Base-by-base conservation (phyloP, 441 rosid genomes). In the Pelargonium myrrhifolium region DNA sequence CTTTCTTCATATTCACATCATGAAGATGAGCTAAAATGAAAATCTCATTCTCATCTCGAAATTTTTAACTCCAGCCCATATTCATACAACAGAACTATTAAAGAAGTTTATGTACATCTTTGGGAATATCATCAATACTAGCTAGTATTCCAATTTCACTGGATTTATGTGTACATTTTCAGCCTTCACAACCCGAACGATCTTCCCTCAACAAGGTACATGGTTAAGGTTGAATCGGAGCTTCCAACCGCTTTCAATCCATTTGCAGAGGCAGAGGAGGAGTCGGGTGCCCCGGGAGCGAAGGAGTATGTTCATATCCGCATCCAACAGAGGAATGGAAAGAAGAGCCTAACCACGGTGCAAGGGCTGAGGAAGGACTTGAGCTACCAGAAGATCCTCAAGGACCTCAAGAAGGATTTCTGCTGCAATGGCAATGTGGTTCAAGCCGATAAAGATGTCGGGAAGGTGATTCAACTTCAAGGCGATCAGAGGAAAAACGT, bases 341-440 rank as follows among this genome's bases (percentile, higher is more conserved):
- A 93, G 80, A 93, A 88, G 77, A 89, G 95, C 81, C 81, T 92
- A 86, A 92, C 98, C 18, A 92, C 96, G n/a, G 96, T 92, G 67
- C 93, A 92, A 76, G 97, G 97, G 61, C 76, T 88, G 84, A 90
- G 87, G 86, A 87, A 92, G 79, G 92, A 88, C 65, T 90, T 84
- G 72, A 89, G 96, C 79, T 92, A 92, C 68, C 84, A 72, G 78
- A 90, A 90, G 81, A 90, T 90, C 65, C 94, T 93, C 21, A 89
- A 89, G 82, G 98, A 90, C 82, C 90, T 88, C 65, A 92, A 88
- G 85, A 93, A 93, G 68, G 97, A 87, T 62, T 90, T 93, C 72
- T 90, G 96, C 82, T 93, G 98, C 83, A 90, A 88, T 85, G 97
- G 97, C 6, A 89, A 93, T 0, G 97, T 92, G n/a, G 98, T 92